Percentiles rank a stretch among this genome's conserved stretches.
Evolutionary conservation across 1,139 yeast genomes (phyloP).

Genomic region (Spathaspora sp.): DNA sequence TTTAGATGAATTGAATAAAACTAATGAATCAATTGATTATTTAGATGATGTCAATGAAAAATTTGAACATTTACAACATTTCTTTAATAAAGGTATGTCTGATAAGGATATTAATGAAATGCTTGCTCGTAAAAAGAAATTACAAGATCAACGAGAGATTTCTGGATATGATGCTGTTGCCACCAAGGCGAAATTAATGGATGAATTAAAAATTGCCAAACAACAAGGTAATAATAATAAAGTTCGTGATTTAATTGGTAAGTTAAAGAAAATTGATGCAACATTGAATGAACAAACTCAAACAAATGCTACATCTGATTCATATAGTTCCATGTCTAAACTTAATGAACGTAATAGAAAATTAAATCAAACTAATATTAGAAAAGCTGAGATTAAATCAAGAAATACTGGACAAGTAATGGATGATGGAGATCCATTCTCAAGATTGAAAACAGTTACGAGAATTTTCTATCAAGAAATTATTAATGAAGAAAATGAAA

Average conservation of each 20-base stretch:
- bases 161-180: conserved; percentile 70
- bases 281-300: conserved; percentile 20
- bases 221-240: conserved; percentile 59
- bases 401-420: conserved; percentile 43
- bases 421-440: conserved; percentile 79
- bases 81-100: conserved; percentile 66
- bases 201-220: conserved; percentile 72
- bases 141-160: conserved; percentile 35
- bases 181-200: conserved; percentile 70
- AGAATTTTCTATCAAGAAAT: conserved; percentile 70
- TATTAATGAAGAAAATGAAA: conserved; percentile 44
- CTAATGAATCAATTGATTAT: conserved; percentile 62
- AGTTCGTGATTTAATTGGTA: conserved; percentile 52
- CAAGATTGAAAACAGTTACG: conserved; percentile 83
- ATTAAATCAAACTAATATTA: conserved; percentile 71
- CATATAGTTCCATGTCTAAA: conserved; percentile 46
- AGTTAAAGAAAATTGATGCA: conserved; percentile 40
- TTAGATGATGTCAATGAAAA: conserved; percentile 67
- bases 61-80: conserved; percentile 55
- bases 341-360: conserved; percentile 82
- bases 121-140: conserved; percentile 66
- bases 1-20: conserved; percentile 56
- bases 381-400: conserved; percentile 71
- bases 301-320: conserved; percentile 10
- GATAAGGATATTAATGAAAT: conserved; percentile 78